Percentiles rank a stretch among this genome's conserved stretches.
phyloP scores from a whole-genome alignment of 495 filamentous ascomycete species.

The Halenospora varia region DNA sequence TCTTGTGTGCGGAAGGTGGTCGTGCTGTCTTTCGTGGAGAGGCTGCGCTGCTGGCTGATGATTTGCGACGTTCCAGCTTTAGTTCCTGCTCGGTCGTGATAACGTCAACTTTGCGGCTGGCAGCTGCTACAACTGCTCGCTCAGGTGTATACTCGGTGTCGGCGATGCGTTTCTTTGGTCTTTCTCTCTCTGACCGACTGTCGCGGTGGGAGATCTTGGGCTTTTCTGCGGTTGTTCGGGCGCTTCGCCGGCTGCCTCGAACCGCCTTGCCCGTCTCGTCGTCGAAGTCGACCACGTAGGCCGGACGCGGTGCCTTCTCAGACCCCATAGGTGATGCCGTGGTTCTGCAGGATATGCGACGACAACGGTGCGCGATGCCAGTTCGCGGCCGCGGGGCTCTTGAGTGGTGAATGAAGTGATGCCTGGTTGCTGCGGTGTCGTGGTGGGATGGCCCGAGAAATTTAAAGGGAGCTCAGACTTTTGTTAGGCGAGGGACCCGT shows the following conservation, averaged over 20 bases:
- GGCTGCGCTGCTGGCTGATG: conserved; percentile 7
- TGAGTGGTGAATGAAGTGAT: neutral
- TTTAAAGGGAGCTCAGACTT: conserved; percentile 12
- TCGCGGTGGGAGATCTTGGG: conserved; percentile 11
- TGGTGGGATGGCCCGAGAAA: conserved; percentile 1
- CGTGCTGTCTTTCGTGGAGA: conserved; percentile 15
- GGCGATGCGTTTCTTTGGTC: neutral
- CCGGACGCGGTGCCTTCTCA: conserved; percentile 14
- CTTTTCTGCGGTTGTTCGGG: conserved; percentile 18
- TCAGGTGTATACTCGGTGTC: neutral
- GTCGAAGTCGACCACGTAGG: conserved; percentile 47
- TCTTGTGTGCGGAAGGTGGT: conserved; percentile 19
- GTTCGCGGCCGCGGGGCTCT: conserved; percentile 4
- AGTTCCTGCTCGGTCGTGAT: neutral
- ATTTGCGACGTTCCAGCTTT: conserved; percentile 14
- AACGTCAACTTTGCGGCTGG: conserved; percentile 1
- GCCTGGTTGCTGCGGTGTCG: conserved; percentile 1
- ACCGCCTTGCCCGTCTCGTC: conserved; percentile 38
- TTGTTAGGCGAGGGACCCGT: conserved; percentile 6
- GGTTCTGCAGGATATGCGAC: no score
- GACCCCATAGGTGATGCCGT: neutral
- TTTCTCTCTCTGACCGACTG: conserved; percentile 5
- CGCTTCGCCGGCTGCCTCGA: conserved; percentile 35
- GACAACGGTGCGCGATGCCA: conserved; percentile 7
- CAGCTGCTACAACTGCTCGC: neutral